Conservation (phyloP, 192 early-diverging fungal species). For the Coemansia furcata region DNA sequence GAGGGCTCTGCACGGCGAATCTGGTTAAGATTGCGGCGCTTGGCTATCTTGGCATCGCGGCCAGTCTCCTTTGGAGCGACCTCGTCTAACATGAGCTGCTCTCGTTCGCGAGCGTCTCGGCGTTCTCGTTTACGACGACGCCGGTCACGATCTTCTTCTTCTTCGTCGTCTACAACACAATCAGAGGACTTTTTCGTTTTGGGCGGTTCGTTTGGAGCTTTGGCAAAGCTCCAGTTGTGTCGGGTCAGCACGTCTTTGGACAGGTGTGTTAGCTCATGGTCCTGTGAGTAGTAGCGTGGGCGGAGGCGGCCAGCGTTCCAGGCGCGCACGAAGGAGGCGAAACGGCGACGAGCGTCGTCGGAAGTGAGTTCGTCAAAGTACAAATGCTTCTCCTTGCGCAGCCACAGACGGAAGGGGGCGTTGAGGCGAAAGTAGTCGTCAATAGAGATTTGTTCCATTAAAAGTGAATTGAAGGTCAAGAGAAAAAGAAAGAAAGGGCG, state of each 20-base stretch:
- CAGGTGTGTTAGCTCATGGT: slow-evolving; percentile 65
- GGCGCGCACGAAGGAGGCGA: slow-evolving; percentile 80
- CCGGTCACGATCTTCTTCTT: slow-evolving; percentile 28
- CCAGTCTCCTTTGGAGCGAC: slow-evolving; percentile 52
- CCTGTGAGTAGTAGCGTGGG: slow-evolving; percentile 52
- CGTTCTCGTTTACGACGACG: slow-evolving; percentile 23
- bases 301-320: slow-evolving; percentile 79
- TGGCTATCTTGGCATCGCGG: slow-evolving; percentile 38
- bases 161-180: slow-evolving; percentile 24
- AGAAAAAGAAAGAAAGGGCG: not conserved
- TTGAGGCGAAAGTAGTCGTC: slow-evolving; percentile 81
- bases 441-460: not conserved
- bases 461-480: not conserved
- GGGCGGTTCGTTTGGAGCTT: not conserved
- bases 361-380: slow-evolving; percentile 76
- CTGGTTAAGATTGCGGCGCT: slow-evolving; percentile 28
- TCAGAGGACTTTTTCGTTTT: slow-evolving; percentile 2
- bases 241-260: slow-evolving; percentile 61
- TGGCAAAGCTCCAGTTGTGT: slow-evolving; percentile 75
- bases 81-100: slow-evolving; percentile 46
- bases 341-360: slow-evolving; percentile 67
- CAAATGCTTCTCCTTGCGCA: slow-evolving; percentile 66
- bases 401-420: slow-evolving; percentile 80
- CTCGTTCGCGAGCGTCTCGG: slow-evolving; percentile 25
- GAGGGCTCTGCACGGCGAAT: slow-evolving; percentile 24